Evolutionary conservation across 192 early-diverging fungal genomes (phyloP).

Genomic region (Glomus cerebriforme): DNA sequence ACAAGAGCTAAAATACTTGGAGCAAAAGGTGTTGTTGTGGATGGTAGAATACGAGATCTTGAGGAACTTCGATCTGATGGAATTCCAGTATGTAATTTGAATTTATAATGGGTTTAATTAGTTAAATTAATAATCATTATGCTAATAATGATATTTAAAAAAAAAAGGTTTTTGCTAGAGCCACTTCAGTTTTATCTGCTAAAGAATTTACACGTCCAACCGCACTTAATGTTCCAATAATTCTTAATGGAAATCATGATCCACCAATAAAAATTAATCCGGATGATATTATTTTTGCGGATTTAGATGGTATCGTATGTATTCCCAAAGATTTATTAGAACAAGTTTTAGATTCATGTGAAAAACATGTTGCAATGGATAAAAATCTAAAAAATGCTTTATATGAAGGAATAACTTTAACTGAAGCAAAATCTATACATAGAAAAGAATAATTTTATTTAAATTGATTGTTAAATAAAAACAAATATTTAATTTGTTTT

Average conservation of each 20-base stretch:
- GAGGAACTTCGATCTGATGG: slow-evolving; percentile 52
- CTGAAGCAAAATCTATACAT: slow-evolving; percentile 51
- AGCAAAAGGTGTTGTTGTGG: slow-evolving; percentile 55
- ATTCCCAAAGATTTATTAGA: slow-evolving; percentile 47
- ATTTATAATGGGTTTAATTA: not conserved
- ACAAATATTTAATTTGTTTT: no score
- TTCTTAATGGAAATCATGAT: slow-evolving; percentile 44
- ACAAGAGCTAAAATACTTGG: slow-evolving; percentile 51
- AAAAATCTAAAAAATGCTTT: slow-evolving; percentile 55
- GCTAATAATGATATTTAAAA: not conserved
- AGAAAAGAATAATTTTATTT: slow-evolving; percentile 4
- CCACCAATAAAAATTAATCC: slow-evolving; percentile 50
- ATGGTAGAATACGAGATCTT: slow-evolving; percentile 56
- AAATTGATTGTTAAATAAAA: no score
- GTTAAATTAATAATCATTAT: not conserved
- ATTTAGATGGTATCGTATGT: slow-evolving; percentile 59
- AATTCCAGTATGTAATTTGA: slow-evolving; percentile 43
- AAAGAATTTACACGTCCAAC: slow-evolving; percentile 51
- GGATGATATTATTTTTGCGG: slow-evolving; percentile 57
- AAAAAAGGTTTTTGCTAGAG: slow-evolving; percentile 56
- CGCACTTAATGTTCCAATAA: slow-evolving; percentile 47
- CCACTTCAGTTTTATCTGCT: slow-evolving; percentile 51
- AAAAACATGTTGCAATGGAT: slow-evolving; percentile 49
- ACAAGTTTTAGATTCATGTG: slow-evolving; percentile 49
- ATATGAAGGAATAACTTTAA: slow-evolving; percentile 46